Base-by-base conservation (phyloP, 2,329 filamentous ascomycete species). In the Hyphodiscus sp. region DNA sequence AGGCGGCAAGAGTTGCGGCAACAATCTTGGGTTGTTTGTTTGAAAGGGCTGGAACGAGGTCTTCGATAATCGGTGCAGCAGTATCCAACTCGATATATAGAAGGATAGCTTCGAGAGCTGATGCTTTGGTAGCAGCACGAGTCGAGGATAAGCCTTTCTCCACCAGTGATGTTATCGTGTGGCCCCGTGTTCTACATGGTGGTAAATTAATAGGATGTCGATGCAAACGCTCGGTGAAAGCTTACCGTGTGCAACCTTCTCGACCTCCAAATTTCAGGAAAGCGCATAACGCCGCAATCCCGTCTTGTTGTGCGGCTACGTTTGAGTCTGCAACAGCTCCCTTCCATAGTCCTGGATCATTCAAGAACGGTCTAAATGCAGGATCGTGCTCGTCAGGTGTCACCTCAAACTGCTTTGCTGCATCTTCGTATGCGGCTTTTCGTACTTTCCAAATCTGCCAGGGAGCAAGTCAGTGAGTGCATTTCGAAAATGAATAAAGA, bases 271-370 rank as follows among this genome's bases (percentile, higher is more conserved):
- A 96, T 67, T 97, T 92, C 53, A 99, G 78, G 69, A 97, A 99
- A 1, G 90, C 85, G 71, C 91, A 95, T 65, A 96, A 81, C 41
- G 92, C 87, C 47, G 81, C 84, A 47, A 99, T 82, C 57, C 89
- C 94, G 63, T 99, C 95, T 72, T 95, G 87, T 70, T 99, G 94
- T 33, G 95, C 94, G 18, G 92, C 94, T 54, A 99, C 94, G 65
- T 99, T 99, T 51, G 91, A 94, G 71, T 99, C 94, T 63, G 85
- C 84, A 7, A 94, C 92, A 1, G 91, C 94, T 38, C 84, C 86
- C 70, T 97, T 97, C 92, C 91, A 96, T 56, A 99, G 70, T 58
- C 83, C 76, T 0, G 91, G 78, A 62, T 99, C 94, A 68, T 87
- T 83, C 57, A 94, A 73, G 66, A 97, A 99, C 1, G 92, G 90